Percentiles rank a stretch among this genome's conserved stretches.
Conservation (phyloP, 192 early-diverging fungal genomes). For the Lobulomyces angularis region DNA sequence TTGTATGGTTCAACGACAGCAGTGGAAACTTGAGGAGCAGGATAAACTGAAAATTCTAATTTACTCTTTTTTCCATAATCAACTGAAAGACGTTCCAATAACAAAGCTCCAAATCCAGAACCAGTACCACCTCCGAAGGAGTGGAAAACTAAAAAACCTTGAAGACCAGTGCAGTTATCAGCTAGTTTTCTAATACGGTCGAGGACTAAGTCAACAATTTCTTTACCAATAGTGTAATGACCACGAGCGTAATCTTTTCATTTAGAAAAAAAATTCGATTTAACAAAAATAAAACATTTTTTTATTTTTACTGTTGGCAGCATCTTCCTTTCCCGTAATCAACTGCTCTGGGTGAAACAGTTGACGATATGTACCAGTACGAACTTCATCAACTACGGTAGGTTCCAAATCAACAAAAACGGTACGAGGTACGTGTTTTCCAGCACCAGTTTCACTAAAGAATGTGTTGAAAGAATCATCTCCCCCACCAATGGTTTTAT, state of each 20-base stretch:
- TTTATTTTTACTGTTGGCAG: no score
- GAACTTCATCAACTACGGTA: constrained; percentile 96
- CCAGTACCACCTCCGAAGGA: constrained; percentile 99
- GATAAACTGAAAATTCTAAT: constrained; percentile 99
- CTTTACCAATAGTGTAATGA: constrained; percentile 99
- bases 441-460: constrained; percentile 97
- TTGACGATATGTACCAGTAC: constrained; percentile 94
- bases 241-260: constrained; percentile 99
- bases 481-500: constrained; percentile 63
- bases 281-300: no score
- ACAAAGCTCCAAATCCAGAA: constrained; percentile 95
- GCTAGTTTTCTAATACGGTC: constrained; percentile 96
- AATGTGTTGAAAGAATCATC: constrained; percentile 97
- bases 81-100: constrained; percentile 95
- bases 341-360: constrained; percentile 91
- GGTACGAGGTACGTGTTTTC: constrained; percentile 98
- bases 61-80: constrained; percentile 99
- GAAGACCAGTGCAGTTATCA: constrained; percentile 95
- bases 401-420: constrained; percentile 97
- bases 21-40: constrained; percentile 93
- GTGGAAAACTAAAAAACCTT: constrained; percentile 99
- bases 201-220: constrained; percentile 89
- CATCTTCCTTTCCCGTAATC: constrained; percentile 99
- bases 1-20: constrained; percentile 95
- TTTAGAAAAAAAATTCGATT: no score